A percentile compares a stretch with the other conserved stretches of the same genome.
These are phyloP conservation scores for Neocatenulostroma microsporum DNA, from an alignment of 2,329 filamentous ascomycete genomes.

Conservation along the genomic window DNA sequence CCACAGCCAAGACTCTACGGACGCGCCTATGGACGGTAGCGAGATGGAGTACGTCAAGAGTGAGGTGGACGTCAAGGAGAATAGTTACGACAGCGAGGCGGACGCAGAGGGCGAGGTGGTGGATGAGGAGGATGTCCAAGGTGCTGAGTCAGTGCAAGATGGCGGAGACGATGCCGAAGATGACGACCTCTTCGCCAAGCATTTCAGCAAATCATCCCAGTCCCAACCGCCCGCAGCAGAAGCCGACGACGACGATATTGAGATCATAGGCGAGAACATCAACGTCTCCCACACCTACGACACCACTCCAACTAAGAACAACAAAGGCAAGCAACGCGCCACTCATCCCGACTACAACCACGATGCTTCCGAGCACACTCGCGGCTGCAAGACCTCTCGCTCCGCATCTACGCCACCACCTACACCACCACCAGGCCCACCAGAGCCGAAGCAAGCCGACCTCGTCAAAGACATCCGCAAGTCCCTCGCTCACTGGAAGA, in stretches of 20 bases:
- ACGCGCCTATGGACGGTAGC: too few species aligned
- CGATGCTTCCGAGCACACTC: conserved; percentile 3
- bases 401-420: conserved; percentile 11
- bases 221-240: not conserved
- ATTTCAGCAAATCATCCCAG: conserved; percentile 5
- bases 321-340: not conserved
- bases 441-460: conserved; percentile 3
- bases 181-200: conserved; percentile 8
- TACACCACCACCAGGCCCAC: conserved; percentile 5
- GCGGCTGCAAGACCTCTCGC: conserved; percentile 4
- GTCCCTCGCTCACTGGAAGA: conserved; percentile 12
- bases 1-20: too few species aligned
- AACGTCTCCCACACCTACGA: not conserved
- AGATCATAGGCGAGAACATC: not conserved
- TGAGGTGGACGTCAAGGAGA: too few species aligned
- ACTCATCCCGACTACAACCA: conserved; percentile 1
- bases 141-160: not conserved
- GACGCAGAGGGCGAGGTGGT: not conserved
- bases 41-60: too few species aligned
- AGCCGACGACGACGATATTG: not conserved
- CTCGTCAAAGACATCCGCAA: conserved; percentile 14
- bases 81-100: conserved; percentile 4
- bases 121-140: not conserved
- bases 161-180: not conserved
- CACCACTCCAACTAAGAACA: too few species aligned